Conservation (phyloP, 2,329 filamentous ascomycete species). For the Chaetomiaceae sp. region DNA sequence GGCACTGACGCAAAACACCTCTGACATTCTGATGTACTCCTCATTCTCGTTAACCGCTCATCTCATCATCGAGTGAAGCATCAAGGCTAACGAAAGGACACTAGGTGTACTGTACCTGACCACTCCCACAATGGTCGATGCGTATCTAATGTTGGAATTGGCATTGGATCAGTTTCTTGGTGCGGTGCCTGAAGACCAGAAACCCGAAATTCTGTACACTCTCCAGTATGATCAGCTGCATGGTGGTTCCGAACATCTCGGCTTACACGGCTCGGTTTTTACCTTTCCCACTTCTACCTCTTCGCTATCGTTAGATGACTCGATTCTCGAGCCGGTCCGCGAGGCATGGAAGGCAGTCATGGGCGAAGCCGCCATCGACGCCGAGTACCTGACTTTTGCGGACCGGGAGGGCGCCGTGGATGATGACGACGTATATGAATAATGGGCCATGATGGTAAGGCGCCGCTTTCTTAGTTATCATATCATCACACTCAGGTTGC, state of each 20-base stretch:
- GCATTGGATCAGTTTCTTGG: conserved; percentile 39
- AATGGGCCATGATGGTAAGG: conserved; percentile 20
- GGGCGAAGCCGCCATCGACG: conserved; percentile 40
- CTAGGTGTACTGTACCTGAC: conserved; percentile 37
- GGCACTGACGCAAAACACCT: conserved; percentile 78
- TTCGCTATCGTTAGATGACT: conserved; percentile 70
- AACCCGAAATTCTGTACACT: conserved; percentile 40
- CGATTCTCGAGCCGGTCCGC: conserved; percentile 58
- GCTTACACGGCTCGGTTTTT: conserved; percentile 39
- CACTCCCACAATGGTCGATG: conserved; percentile 30
- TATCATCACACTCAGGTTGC: neutral
- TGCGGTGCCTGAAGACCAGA: conserved; percentile 25
- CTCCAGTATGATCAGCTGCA: conserved; percentile 50
- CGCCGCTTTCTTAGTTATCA: conserved; percentile 4
- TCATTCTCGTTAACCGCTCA: conserved; percentile 16
- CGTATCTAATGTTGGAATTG: conserved; percentile 33
- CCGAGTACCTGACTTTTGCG: conserved; percentile 69
- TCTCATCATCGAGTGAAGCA: conserved; percentile 11
- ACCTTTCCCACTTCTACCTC: conserved; percentile 53
- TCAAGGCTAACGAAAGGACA: conserved; percentile 29
- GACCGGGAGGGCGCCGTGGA: conserved; percentile 60
- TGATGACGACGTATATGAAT: conserved; percentile 51
- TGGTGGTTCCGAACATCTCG: conserved; percentile 25
- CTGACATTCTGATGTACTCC: conserved; percentile 80
- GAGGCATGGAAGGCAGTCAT: conserved; percentile 63